These are phyloP conservation scores for Datisca glomerata DNA, from an alignment of 306 rosid species.

Conservation along the genomic window DNA sequence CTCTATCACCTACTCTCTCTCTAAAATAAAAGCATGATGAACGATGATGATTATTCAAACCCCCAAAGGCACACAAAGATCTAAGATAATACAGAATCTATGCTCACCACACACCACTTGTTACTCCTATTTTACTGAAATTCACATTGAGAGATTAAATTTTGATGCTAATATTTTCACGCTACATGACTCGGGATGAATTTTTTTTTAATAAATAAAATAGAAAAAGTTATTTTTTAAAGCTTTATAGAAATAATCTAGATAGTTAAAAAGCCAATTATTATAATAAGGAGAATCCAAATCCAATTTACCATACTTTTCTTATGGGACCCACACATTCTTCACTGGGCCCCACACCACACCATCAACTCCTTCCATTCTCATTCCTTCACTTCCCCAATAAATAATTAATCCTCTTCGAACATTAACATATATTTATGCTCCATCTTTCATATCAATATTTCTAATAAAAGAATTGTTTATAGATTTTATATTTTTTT, in stretches of 20 bases:
- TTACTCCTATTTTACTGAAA: not conserved
- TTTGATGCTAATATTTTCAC: too few species aligned
- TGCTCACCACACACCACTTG: conserved; percentile 8
- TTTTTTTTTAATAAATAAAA: too few species aligned
- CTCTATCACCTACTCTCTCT: too few species aligned
- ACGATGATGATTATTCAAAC: conserved; percentile 7
- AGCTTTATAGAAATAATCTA: too few species aligned
- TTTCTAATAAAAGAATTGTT: not conserved
- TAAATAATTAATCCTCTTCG: conserved; percentile 6
- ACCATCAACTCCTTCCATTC: conserved; percentile 1
- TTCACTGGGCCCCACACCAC: conserved; percentile 1
- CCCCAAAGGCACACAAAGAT: not conserved
- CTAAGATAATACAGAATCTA: conserved; percentile 21
- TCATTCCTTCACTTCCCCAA: not conserved
- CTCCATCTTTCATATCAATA: not conserved
- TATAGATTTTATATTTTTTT: not conserved
- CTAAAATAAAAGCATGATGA: conserved; percentile 16
- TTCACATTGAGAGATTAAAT: too few species aligned
- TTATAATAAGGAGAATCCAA: too few species aligned
- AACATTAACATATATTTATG: conserved; percentile 5
- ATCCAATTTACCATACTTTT: too few species aligned
- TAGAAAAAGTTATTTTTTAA: too few species aligned
- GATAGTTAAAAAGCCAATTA: too few species aligned
- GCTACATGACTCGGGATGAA: too few species aligned
- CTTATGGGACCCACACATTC: conserved; percentile 12